These are phyloP conservation scores for Talinum fruticosum DNA, from an alignment of 148 eudicot genomes.

Conservation along the genomic window DNA sequence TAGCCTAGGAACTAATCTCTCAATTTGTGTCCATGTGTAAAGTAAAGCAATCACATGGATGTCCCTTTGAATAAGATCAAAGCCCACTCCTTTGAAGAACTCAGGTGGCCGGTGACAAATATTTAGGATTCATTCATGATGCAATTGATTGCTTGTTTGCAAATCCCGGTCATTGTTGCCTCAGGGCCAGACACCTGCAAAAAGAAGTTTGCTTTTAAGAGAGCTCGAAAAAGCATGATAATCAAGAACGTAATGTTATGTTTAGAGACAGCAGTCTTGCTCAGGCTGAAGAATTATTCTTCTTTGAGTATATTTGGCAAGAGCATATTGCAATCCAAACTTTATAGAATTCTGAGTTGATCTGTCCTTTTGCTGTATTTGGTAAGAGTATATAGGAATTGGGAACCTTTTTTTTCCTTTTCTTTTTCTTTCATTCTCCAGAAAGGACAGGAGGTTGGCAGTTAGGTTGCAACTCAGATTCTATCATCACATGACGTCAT, in stretches of 20 bases:
- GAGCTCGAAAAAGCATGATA: not conserved
- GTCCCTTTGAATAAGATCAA: not conserved
- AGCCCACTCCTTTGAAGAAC: not conserved
- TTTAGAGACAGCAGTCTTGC: not conserved
- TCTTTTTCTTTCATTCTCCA: too few species aligned
- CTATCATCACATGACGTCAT: too few species aligned
- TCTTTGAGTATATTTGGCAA: not conserved
- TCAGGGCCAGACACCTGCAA: constrained; percentile 73
- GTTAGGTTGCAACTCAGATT: too few species aligned
- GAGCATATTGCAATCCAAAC: not conserved
- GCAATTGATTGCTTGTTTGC: constrained; percentile 75
- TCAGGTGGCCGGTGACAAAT: not conserved
- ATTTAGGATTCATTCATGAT: constrained; percentile 31
- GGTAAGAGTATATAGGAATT: not conserved
- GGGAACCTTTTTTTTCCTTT: too few species aligned
- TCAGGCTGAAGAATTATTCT: not conserved
- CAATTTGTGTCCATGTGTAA: not conserved
- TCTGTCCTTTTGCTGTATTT: too few species aligned
- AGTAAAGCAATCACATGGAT: not conserved
- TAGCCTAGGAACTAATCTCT: not conserved
- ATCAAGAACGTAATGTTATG: not conserved
- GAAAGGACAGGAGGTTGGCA: too few species aligned
- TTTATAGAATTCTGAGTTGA: too few species aligned
- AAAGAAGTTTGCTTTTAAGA: not conserved
- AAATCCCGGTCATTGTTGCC: constrained; percentile 81